Percentiles rank a stretch among this genome's conserved stretches.
These are phyloP conservation scores for Kernera saxatilis DNA, from an alignment of 345 rosid species.

Conservation along the genomic window DNA sequence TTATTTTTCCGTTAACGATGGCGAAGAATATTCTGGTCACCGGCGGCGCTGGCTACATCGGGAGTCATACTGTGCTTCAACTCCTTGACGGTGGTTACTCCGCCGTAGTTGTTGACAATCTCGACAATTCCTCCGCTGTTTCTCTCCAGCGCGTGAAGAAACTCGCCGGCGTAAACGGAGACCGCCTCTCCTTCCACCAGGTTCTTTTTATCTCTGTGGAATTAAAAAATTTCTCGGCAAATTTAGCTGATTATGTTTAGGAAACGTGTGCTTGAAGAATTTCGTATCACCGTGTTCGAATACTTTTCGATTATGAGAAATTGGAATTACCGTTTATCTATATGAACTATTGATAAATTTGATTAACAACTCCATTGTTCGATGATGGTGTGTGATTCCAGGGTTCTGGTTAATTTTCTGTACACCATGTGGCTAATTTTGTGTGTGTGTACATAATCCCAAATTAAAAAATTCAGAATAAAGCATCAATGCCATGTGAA, in stretches of 20 bases:
- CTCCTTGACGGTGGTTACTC: slow-evolving; percentile 61
- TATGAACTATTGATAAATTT: not conserved
- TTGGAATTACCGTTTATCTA: not conserved
- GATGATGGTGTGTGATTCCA: slow-evolving; percentile 5
- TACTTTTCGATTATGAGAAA: not conserved
- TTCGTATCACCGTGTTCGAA: not conserved
- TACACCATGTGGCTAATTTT: slow-evolving; percentile 15
- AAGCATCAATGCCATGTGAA: slow-evolving; percentile 28
- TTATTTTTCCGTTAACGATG: slow-evolving; percentile 14
- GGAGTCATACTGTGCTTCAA: slow-evolving; percentile 93
- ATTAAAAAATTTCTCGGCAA: not conserved
- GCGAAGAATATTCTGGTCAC: slow-evolving; percentile 58
- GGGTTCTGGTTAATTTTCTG: not conserved
- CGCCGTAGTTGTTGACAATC: slow-evolving; percentile 71
- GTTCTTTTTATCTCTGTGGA: slow-evolving; percentile 26
- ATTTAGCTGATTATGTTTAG: not conserved
- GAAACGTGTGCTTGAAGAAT: slow-evolving; percentile 22
- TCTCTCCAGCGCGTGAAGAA: slow-evolving; percentile 56
- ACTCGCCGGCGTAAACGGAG: slow-evolving; percentile 54
- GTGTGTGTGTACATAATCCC: not conserved
- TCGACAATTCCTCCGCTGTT: slow-evolving; percentile 58
- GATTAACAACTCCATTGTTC: not conserved
- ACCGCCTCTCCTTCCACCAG: slow-evolving; percentile 62
- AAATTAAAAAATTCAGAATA: not conserved
- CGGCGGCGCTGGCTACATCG: slow-evolving; percentile 97